A percentile compares a stretch with the other conserved stretches of the same genome.
Evolutionary conservation across 2,329 filamentous ascomycete genomes (phyloP).

Genomic region (Colletotrichum sidae): DNA sequence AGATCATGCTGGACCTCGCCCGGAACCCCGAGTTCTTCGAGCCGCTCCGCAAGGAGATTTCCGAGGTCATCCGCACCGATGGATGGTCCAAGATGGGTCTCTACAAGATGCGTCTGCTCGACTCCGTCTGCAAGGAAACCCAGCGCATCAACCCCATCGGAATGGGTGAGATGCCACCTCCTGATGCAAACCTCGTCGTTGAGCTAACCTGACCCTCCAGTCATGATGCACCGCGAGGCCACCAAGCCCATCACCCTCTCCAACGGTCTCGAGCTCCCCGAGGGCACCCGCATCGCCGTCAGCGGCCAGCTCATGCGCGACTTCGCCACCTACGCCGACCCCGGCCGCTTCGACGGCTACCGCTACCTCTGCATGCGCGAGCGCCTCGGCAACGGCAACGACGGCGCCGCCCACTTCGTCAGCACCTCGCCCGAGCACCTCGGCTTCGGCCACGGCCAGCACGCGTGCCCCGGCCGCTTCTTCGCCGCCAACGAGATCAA

Average conservation of each 20-base stretch:
- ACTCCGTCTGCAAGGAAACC: conserved; percentile 32
- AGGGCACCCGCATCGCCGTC: conserved; percentile 32
- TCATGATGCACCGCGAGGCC: conserved; percentile 31
- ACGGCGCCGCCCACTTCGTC: conserved; percentile 44
- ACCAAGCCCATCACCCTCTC: conserved; percentile 32
- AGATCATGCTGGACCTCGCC: conserved; percentile 40
- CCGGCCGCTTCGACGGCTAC: conserved; percentile 24
- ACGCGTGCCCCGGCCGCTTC: conserved; percentile 53
- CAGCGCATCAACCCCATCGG: conserved; percentile 29
- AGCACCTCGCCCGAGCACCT: conserved; percentile 43
- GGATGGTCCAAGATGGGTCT: conserved; percentile 36
- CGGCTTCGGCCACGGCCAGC: conserved; percentile 50
- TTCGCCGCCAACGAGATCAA: conserved; percentile 53
- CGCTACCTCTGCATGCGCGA: conserved; percentile 34
- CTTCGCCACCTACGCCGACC: conserved; percentile 22
- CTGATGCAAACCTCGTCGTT: too few relatives aligned
- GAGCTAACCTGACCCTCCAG: neutral
- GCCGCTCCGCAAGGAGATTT: conserved; percentile 41
- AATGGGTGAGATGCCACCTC: neutral
- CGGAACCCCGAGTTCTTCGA: conserved; percentile 39
- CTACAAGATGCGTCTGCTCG: conserved; percentile 34
- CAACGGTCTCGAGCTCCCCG: conserved; percentile 28
- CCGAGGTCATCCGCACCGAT: conserved; percentile 36
- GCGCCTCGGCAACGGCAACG: conserved; percentile 30
- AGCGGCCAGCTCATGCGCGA: conserved; percentile 26